Percentiles rank a stretch among this genome's conserved stretches.
These are phyloP conservation scores for Lecanicillium sp. DNA, from an alignment of 2,329 filamentous ascomycete genomes.

Conservation along the genomic window DNA sequence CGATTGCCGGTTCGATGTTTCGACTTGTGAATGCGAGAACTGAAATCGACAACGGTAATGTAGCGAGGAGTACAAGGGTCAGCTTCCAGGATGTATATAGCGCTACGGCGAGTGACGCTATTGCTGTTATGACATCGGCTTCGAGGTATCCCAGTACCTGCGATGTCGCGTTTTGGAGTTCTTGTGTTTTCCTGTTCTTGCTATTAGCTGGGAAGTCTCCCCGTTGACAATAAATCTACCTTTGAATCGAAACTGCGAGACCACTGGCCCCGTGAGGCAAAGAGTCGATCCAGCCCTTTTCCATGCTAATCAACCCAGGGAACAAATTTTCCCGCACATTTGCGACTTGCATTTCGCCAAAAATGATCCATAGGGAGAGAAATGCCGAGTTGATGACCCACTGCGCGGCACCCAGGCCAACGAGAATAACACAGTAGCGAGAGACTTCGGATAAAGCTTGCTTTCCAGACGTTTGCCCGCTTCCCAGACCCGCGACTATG, in stretches of 20 bases:
- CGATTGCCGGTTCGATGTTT: conserved; percentile 59
- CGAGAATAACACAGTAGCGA: conserved; percentile 56
- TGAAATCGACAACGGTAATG: conserved; percentile 60
- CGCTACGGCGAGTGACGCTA: conserved; percentile 64
- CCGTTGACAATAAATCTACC: conserved; percentile 43
- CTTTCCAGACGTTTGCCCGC: conserved; percentile 40
- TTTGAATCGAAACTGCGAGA: conserved; percentile 65
- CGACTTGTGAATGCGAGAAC: conserved; percentile 55
- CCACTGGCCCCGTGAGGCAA: conserved; percentile 65
- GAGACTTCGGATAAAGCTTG: conserved; percentile 52
- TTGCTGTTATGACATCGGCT: conserved; percentile 56
- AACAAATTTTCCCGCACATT: conserved; percentile 62
- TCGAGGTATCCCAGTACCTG: conserved; percentile 69
- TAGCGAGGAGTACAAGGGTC: conserved; percentile 70
- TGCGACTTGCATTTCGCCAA: conserved; percentile 74
- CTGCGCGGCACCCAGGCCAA: conserved; percentile 55
- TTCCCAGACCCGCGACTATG: conserved; percentile 60
- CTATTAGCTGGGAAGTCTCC: not conserved
- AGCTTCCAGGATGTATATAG: conserved; percentile 79
- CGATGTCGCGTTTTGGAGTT: conserved; percentile 74
- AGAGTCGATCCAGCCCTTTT: conserved; percentile 78
- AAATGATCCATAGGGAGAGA: conserved; percentile 65
- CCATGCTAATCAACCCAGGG: conserved; percentile 58
- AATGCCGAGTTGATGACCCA: conserved; percentile 64
- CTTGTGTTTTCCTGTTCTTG: conserved; percentile 64